Percentiles rank a stretch among this genome's conserved stretches.
Conservation (phyloP, 306 rosid genomes). For the Rubus idaeus region DNA sequence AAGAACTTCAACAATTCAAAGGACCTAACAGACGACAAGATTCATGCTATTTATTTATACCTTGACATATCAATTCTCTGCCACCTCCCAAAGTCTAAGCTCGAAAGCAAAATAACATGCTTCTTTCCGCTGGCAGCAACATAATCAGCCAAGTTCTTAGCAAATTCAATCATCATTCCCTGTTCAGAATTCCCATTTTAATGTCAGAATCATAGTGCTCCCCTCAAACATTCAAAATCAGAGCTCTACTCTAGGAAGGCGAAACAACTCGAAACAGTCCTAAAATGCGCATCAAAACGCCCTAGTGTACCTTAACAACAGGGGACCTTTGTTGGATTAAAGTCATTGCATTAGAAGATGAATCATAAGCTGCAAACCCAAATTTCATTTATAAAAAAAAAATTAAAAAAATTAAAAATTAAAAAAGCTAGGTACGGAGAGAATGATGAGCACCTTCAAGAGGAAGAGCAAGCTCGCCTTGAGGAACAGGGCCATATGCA, state of each 20-base stretch:
- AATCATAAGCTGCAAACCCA: slow-evolving; percentile 71
- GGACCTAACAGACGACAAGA: neutral
- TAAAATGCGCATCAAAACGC: neutral
- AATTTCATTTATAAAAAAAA: neutral
- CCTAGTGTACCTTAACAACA: slow-evolving; percentile 46
- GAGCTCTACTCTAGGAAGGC: neutral
- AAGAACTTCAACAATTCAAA: neutral
- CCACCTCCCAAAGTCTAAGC: slow-evolving; percentile 95
- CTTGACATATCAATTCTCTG: slow-evolving; percentile 78
- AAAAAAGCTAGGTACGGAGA: slow-evolving; percentile 3
- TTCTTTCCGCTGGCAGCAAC: slow-evolving; percentile 65
- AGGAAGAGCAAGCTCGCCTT: slow-evolving; percentile 80
- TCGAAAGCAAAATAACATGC: slow-evolving; percentile 71
- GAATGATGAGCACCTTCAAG: slow-evolving; percentile 67
- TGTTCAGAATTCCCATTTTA: slow-evolving; percentile 30
- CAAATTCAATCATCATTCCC: slow-evolving; percentile 81
- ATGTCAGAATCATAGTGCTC: neutral
- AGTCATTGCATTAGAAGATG: slow-evolving; percentile 52
- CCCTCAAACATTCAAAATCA: slow-evolving; percentile 11
- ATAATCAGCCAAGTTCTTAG: slow-evolving; percentile 71
- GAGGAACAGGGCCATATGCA: slow-evolving; percentile 80
- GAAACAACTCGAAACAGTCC: neutral
- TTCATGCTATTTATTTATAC: slow-evolving; percentile 38
- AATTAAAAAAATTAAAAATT: neutral
- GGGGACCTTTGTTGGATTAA: slow-evolving; percentile 92